These are phyloP conservation scores for Candida smagusa DNA, from an alignment of 1,139 yeast genomes.

Conservation along the genomic window DNA sequence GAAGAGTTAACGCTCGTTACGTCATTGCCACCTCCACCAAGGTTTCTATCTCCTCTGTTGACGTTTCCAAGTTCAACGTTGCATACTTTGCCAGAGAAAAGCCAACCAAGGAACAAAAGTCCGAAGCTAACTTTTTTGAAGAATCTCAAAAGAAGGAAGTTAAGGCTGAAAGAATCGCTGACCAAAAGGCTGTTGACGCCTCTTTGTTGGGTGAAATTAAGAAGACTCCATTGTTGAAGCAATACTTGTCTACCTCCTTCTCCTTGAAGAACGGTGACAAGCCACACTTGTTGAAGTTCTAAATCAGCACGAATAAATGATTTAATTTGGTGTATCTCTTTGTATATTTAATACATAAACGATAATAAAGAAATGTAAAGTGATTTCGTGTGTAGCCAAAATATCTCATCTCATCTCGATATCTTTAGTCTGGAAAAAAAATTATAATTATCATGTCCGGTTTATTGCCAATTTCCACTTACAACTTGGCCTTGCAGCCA, in stretches of 20 bases:
- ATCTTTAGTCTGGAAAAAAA: background rate
- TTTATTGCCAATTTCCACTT: slow-evolving; percentile 80
- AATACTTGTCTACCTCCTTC: slow-evolving; percentile 95
- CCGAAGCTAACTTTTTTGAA: slow-evolving; percentile 94
- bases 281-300: slow-evolving; percentile 98
- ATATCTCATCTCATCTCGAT: slow-evolving; percentile 6
- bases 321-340: slow-evolving; percentile 15
- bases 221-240: slow-evolving; percentile 97
- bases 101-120: slow-evolving; percentile 70
- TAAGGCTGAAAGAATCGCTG: slow-evolving; percentile 94
- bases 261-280: slow-evolving; percentile 97
- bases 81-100: slow-evolving; percentile 98
- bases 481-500: slow-evolving; percentile 80
- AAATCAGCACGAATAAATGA: slow-evolving; percentile 17
- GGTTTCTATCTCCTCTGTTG: slow-evolving; percentile 76
- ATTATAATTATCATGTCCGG: slow-evolving; percentile 46
- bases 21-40: slow-evolving; percentile 98
- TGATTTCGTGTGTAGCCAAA: background rate
- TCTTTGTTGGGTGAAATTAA: slow-evolving; percentile 91
- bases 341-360: slow-evolving; percentile 38
- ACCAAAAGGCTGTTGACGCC: slow-evolving; percentile 96
- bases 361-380: slow-evolving; percentile 5
- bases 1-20: slow-evolving; percentile 98
- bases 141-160: slow-evolving; percentile 86
- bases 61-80: slow-evolving; percentile 89